These are phyloP conservation scores for Hydrangea macrophylla DNA, from an alignment of 148 eudicot species.

Conservation along the genomic window DNA sequence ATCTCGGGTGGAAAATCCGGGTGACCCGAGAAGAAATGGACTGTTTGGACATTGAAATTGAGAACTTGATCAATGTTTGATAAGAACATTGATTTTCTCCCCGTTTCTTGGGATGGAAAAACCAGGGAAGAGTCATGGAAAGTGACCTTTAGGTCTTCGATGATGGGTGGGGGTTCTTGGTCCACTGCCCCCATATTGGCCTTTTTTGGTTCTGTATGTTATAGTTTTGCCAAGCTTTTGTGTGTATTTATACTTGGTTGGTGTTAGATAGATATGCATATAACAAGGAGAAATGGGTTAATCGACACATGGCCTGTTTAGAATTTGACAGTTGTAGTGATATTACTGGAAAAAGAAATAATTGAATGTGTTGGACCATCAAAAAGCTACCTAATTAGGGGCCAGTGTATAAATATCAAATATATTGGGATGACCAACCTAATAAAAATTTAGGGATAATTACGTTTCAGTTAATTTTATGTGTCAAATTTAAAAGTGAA, in stretches of 20 bases:
- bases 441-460: too few relatives aligned
- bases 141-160: slow-evolving; percentile 61
- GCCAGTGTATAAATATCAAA: too few relatives aligned
- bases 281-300: neutral
- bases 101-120: slow-evolving; percentile 44
- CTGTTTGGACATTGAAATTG: slow-evolving; percentile 74
- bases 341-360: neutral
- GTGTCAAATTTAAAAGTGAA: too few relatives aligned
- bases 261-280: neutral
- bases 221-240: neutral
- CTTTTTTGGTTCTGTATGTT: neutral
- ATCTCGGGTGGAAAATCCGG: slow-evolving; percentile 50
- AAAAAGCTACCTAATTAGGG: too few relatives aligned
- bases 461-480: too few relatives aligned
- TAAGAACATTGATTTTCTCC: slow-evolving; percentile 49
- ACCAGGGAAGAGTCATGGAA: slow-evolving; percentile 41
- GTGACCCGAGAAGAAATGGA: slow-evolving; percentile 63
- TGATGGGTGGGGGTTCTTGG: slow-evolving; percentile 18
- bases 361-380: neutral
- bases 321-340: neutral
- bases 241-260: neutral
- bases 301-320: neutral
- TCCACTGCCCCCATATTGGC: slow-evolving; percentile 28
- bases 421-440: too few relatives aligned
- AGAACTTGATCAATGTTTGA: slow-evolving; percentile 89